Evolutionary conservation across 495 filamentous ascomycete species (phyloP), one percentile per base, ranked within the genome.

Genomic region (Thermothielavioides terrestris): DNA sequence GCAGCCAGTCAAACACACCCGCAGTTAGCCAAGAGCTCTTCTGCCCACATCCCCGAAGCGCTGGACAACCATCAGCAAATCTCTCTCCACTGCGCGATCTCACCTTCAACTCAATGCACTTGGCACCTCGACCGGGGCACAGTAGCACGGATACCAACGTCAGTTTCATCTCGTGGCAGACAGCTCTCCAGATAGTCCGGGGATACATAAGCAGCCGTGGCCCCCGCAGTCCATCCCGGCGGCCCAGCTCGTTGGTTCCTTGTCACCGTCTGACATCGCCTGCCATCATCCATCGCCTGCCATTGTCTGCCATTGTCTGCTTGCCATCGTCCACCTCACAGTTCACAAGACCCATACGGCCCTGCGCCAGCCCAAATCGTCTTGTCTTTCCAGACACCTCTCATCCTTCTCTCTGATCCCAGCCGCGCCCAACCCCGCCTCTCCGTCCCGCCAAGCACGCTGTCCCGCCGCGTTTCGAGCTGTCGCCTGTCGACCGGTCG

Each of bases 191-290:
- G 28, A 18, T 8, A 9, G 7, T 1, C 10, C 34, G 10, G 36
- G 36, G 27, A 30, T 35, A 50, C 42, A 42, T 50, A 50, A 42
- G 21, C 28, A 50, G 37, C 14, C 47, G 22, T 39, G 6, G n/a
- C 17, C 4, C 38, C 20, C 37, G 28, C 37, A 12, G 4, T 34
- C 47, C 28, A 35, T 9, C 20, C n/a, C n/a, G n/a, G n/a, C n/a
- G n/a, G 25, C 21, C 28, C 23, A 42, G 27, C 26, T 49, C 18
- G 5, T 4, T n/a, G 23, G 35, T 31, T 17, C 20, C 43, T 32
- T 23, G 44, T 27, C 43, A n/a, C n/a, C n/a, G n/a, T n/a, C n/a
- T n/a, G n/a, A 4, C 11, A 9, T 1, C 15, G 25, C 12, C 4
- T 20, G 17, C 30, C n/a, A 37, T 27, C 32, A 18, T 22, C 32